phyloP scores from a whole-genome alignment of 2,329 filamentous ascomycete species.

The Juglanconis juglandina region DNA sequence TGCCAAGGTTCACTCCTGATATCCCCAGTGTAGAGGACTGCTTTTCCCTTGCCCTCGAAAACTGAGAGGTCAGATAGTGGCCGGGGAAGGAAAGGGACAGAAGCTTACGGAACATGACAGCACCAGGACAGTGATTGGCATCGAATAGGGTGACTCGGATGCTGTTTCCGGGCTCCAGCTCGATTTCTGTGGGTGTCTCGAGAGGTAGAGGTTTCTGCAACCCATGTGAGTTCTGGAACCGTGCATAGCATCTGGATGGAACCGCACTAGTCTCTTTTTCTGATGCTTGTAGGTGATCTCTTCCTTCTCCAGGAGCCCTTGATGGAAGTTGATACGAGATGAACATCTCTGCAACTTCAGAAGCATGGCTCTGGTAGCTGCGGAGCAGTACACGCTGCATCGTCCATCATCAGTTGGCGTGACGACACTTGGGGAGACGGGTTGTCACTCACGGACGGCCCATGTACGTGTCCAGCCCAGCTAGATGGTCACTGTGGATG shows the following conservation, averaged over 20 bases:
- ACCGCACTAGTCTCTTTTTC: conserved; percentile 59
- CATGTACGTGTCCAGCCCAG: conserved; percentile 64
- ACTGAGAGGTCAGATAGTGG: conserved; percentile 39
- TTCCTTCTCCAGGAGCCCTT: conserved; percentile 71
- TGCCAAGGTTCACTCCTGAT: conserved; percentile 85
- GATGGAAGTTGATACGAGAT: conserved; percentile 76
- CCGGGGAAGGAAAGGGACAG: rapidly evolving
- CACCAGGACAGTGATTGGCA: conserved; percentile 87
- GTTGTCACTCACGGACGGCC: background rate
- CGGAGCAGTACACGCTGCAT: conserved; percentile 75
- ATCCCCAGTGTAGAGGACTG: conserved; percentile 85
- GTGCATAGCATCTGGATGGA: background rate
- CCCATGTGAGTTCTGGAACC: conserved; percentile 4
- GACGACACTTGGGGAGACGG: conserved; percentile 49
- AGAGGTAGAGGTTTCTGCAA: conserved; percentile 72
- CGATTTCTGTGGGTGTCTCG: conserved; percentile 73
- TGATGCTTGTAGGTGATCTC: conserved; percentile 76
- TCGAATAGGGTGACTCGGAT: conserved; percentile 83
- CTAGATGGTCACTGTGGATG: conserved; percentile 86
- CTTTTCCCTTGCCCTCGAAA: conserved; percentile 69
- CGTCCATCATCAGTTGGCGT: background rate
- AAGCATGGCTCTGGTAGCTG: conserved; percentile 76
- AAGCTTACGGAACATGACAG: conserved; percentile 76
- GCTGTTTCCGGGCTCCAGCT: conserved; percentile 64
- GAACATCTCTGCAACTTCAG: conserved; percentile 75